These are phyloP conservation scores for Cercophora newfieldiana DNA, from an alignment of 495 filamentous ascomycete genomes.

Conservation along the genomic window DNA sequence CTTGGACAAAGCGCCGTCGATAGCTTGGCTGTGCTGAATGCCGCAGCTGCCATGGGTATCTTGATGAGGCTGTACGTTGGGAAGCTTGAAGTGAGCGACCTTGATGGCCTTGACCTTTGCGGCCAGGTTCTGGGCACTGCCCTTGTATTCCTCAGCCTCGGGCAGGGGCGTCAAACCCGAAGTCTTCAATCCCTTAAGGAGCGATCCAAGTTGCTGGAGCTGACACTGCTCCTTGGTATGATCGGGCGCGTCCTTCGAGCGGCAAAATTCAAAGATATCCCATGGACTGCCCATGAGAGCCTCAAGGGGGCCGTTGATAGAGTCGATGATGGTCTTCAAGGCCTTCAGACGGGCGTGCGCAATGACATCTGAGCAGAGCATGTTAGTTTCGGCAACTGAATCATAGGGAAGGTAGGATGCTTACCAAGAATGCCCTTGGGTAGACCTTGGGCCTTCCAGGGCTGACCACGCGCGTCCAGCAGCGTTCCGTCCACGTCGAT, in stretches of 20 bases:
- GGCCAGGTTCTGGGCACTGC: slow-evolving; percentile 16
- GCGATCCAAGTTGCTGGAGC: slow-evolving; percentile 26
- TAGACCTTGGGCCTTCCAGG: slow-evolving; percentile 19
- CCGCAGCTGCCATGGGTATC: slow-evolving; percentile 27
- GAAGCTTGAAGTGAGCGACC: slow-evolving; percentile 22
- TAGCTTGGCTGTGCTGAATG: slow-evolving; percentile 13
- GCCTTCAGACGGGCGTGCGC: not conserved
- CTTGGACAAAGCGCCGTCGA: not conserved
- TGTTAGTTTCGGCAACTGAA: not conserved
- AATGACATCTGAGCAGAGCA: slow-evolving; percentile 17
- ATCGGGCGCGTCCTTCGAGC: slow-evolving; percentile 4
- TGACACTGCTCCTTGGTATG: slow-evolving; percentile 21
- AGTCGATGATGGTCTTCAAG: slow-evolving; percentile 7
- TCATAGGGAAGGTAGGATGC: not conserved
- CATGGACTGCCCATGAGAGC: slow-evolving; percentile 12
- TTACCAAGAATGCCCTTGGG: slow-evolving; percentile 21
- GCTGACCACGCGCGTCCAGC: slow-evolving; percentile 14
- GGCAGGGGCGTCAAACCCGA: slow-evolving; percentile 19
- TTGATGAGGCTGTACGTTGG: slow-evolving; percentile 8
- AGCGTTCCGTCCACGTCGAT: slow-evolving; percentile 11
- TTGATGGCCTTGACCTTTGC: slow-evolving; percentile 14
- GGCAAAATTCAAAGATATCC: slow-evolving; percentile 14
- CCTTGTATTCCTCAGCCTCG: slow-evolving; percentile 10
- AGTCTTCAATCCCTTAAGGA: slow-evolving; percentile 15
- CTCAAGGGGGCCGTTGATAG: slow-evolving; percentile 1